These are phyloP conservation scores for Euryodendron excelsum DNA, from an alignment of 148 eudicot genomes.

Conservation along the genomic window DNA sequence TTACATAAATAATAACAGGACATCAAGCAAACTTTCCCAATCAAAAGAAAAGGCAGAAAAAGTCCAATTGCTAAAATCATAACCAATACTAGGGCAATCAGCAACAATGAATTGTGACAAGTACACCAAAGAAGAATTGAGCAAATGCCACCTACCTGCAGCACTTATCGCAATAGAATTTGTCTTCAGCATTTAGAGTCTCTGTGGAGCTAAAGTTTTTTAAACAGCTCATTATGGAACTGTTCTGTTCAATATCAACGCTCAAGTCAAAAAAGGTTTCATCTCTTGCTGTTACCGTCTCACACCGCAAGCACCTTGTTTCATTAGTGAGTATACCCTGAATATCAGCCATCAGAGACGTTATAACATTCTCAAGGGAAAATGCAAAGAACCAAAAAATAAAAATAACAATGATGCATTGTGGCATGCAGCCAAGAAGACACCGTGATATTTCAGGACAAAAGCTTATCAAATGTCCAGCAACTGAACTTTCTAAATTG, in stretches of 20 bases:
- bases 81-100: not conserved
- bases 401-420: too few relatives aligned
- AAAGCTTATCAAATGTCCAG: not conserved
- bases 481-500: not conserved
- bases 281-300: conserved; percentile 83
- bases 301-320: conserved; percentile 79
- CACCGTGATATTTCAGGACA: not conserved
- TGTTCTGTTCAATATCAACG: conserved; percentile 85
- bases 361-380: not conserved
- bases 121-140: not conserved
- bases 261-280: conserved; percentile 80
- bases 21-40: not conserved
- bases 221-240: conserved; percentile 75
- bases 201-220: conserved; percentile 85
- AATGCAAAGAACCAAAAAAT: too few relatives aligned
- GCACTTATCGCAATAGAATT: conserved; percentile 86
- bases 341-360: conserved; percentile 12
- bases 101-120: not conserved
- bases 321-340: conserved; percentile 83
- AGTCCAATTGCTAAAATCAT: not conserved
- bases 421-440: too few relatives aligned
- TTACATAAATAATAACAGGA: not conserved
- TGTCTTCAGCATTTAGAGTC: conserved; percentile 89
- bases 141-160: conserved; percentile 51
- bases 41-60: not conserved